Base-by-base conservation (phyloP, 352 stramenopile species). In the Phytophthora fragariae region DNA sequence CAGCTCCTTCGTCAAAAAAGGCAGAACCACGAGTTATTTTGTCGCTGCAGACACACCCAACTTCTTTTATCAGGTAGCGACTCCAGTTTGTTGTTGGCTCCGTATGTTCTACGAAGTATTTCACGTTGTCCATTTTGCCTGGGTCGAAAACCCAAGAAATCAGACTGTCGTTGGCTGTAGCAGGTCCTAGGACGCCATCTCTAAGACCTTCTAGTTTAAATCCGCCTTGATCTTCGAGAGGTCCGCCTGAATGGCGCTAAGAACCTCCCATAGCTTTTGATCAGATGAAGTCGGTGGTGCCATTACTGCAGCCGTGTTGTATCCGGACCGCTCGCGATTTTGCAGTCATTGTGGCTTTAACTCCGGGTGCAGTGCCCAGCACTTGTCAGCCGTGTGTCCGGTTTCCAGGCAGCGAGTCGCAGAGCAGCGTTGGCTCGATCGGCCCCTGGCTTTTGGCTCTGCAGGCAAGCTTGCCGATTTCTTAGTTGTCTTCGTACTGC, bases 191-290 rank as follows among this genome's bases (percentile, higher is more conserved):
- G 46, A 59, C 8, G 41, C 41, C 54, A 63, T 57, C 29, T n/a
- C 53, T 15, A 57, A 9, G 55, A 29, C 55, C 44, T 7, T 6
- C 44, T 70, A 70, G 64, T 70, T 70, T 70, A 64, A 65, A 70
- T 64, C 46, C 1, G 29, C n/a, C 7, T 64, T 70, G 5, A 65
- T n/a, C 33, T 70, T 54, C 0, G 44, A 17, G 0, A 70, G 7
- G 12, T 46, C 39, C 9, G 39, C 12, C 39, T 47, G 39, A 15
- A 69, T 62, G 5, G 62, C 33, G 2, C 12, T 7, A 0, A 68
- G 50, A 3, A 46, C 50, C 3, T 61, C 61, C 46, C 44, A 65
- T 3, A 65, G 15, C 15, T 57, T 65, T 15, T 57, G 44, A 24
- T 57, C 58, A 10, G 56, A 10, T 1, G 19, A 21, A 21, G 44